phyloP scores from a whole-genome alignment of 2,329 filamentous ascomycete genomes.

The Hypoxylon sp. region DNA sequence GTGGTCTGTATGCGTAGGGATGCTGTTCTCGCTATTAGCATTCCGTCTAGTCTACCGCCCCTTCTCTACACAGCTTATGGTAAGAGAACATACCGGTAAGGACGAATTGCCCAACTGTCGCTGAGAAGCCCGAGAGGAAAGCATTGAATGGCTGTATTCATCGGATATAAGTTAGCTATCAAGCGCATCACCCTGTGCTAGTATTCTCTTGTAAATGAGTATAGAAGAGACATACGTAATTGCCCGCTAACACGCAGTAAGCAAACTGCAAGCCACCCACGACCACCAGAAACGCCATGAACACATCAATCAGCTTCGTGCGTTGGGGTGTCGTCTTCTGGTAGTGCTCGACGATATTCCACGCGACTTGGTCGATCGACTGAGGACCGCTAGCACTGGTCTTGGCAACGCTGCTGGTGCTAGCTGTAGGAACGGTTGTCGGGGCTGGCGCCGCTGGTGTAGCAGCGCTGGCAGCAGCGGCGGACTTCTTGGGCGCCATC shows the following conservation, averaged over 20 bases:
- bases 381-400: constrained; percentile 45
- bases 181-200: neutral
- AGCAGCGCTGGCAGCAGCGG: constrained; percentile 48
- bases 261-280: constrained; percentile 93
- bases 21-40: constrained; percentile 59
- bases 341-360: constrained; percentile 84
- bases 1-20: constrained; percentile 93
- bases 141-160: constrained; percentile 90
- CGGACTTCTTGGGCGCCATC: constrained; percentile 68
- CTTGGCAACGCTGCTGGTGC: constrained; percentile 46
- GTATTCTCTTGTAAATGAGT: neutral
- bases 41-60: neutral
- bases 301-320: constrained; percentile 91
- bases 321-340: constrained; percentile 85
- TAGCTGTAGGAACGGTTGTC: constrained; percentile 36
- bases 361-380: constrained; percentile 72
- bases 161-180: constrained; percentile 46
- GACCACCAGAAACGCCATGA: constrained; percentile 87
- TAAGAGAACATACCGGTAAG: constrained; percentile 78
- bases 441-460: constrained; percentile 41
- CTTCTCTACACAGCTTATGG: neutral
- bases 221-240: constrained; percentile 79
- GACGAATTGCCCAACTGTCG: constrained; percentile 97
- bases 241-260: constrained; percentile 92
- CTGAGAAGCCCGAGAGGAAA: constrained; percentile 94